A percentile compares a stretch with the other conserved stretches of the same genome.
Conservation (phyloP, 192 early-diverging fungal species). For the Coemansia sp. region DNA sequence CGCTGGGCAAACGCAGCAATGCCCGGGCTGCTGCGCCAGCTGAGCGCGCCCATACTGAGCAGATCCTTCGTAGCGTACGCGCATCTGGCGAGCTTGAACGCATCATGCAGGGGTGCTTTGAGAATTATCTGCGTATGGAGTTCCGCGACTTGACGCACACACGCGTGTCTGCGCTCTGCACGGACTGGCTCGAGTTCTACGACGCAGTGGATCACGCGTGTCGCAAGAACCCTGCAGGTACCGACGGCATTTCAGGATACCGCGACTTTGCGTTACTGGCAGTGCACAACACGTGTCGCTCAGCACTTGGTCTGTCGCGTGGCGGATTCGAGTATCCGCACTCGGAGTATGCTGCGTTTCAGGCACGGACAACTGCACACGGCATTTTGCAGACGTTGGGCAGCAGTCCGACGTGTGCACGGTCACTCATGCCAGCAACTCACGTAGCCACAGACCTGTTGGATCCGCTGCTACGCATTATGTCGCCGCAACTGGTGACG, state of each 20-base stretch:
- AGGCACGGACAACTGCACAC: conserved; percentile 55
- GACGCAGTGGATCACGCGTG: conserved; percentile 62
- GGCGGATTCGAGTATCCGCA: conserved; percentile 72
- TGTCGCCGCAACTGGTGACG: conserved; percentile 72
- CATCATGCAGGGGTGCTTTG: conserved; percentile 87
- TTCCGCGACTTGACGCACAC: conserved; percentile 73
- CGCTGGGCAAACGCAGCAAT: conserved; percentile 14
- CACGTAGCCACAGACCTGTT: conserved; percentile 59
- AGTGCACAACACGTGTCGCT: conserved; percentile 82
- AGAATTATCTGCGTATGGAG: conserved; percentile 81
- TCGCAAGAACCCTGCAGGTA: conserved; percentile 21
- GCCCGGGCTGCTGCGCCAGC: background rate
- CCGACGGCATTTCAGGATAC: conserved; percentile 65
- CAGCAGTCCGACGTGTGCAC: conserved; percentile 50
- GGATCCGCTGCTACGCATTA: conserved; percentile 68
- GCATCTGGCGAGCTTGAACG: conserved; percentile 81
- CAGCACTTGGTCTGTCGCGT: conserved; percentile 56
- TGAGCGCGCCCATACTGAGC: conserved; percentile 22
- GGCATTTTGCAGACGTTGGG: conserved; percentile 56
- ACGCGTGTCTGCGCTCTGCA: conserved; percentile 63
- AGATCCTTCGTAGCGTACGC: conserved; percentile 53
- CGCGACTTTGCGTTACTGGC: conserved; percentile 67
- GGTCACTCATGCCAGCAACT: conserved; percentile 50
- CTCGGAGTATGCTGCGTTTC: conserved; percentile 69
- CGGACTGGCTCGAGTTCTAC: conserved; percentile 80